Evolutionary conservation across 441 rosid species (phyloP), one percentile per base, ranked within the genome.

Genomic region (Flueggea neowawraea): DNA sequence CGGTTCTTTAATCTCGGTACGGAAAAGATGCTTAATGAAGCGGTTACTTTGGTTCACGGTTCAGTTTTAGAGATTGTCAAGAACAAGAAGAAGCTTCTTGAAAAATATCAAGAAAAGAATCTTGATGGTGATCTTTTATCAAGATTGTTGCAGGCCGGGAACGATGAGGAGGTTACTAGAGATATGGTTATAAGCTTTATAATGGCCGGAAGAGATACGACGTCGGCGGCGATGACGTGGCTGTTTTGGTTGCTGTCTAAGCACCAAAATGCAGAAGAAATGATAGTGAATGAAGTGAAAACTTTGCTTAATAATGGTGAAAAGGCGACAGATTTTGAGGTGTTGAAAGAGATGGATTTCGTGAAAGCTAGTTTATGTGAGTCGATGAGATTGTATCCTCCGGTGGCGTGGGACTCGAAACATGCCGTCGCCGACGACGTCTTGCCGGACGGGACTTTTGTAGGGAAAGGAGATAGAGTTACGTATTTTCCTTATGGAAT

Each of bases 391-490:
- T 75, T 89, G 45, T 91, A 87, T 63, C 96, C 97, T 0, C 96
- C 96, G 1, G 92, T 91, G 32, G 82, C 88, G 10, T 89, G 96
- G 96, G 96, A 91, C 77, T 89, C 96, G 0, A 91, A 91, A 61
- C 95, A 91, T 32, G 96, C 92, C 4, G 57, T 39, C 2, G 43
- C 33, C 57, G 83, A 77, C 55, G 89, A 87, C 69, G 70, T 82
- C 54, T 45, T 89, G 50, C 95, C 97, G 0, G 95, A 91, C 33
- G 89, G 90, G 8, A 89, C 92, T 12, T 63, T 59, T 3, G 87
- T 91, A 1, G 36, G 71, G 56, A 79, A 36, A 53, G 97, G 96
- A 36, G 92, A 89, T 31, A 81, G 95, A 33, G 92, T 89, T 47
- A 85, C 97, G 1, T 91, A 91, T 52, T 85, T 82, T 32, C 97